Evolutionary conservation across 83 land plant genomes (phyloP), one percentile per base, ranked within the genome.

Genomic region (Picea abies): DNA sequence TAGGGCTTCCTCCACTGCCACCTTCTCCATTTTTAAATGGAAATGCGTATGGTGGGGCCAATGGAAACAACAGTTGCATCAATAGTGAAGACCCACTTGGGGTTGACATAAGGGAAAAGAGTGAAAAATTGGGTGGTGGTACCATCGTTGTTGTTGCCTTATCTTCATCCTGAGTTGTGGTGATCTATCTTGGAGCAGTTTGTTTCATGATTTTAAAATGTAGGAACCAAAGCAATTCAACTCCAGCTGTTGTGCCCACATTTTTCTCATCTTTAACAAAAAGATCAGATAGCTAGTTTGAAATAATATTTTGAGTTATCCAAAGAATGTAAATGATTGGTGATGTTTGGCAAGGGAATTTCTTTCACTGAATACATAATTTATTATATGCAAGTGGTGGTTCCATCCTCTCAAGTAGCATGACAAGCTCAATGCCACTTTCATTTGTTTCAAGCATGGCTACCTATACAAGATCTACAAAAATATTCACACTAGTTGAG

Each of bases 1-100:
- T 80, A 94, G 96, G 96, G 16, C 83, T 92, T 84, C 95, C 91
- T 72, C 77, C 91, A 26, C 84, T 90, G 25, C 90, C 90, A 1
- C 84, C 85, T 63, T 78, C 83, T 11, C 60, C 64, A 41, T 83
- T 83, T 81, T 17, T 80, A 64, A 64, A 79, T 83, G 90, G 84
- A 22, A 56, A 67, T 37, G 23, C 63, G 61, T 23, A 76, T 20
- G 39, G n/a, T 8, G 84, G 86, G 10, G 26, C 85, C 47, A 82
- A 70, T 61, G 85, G 78, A 58, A 81, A 78, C 17, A 23, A 11
- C 12, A 60, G 17, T 37, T 16, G 70, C 41, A 75, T 77, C 10
- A 80, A 66, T 71, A 60, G 81, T 39, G 82, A 82, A 77, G 84
- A 82, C 16, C 96, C 96, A 49, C 80, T 92, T 35, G 88, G 85